Base-by-base conservation (phyloP, 2,329 filamentous ascomycete species). In the Hypoxylon sp. region DNA sequence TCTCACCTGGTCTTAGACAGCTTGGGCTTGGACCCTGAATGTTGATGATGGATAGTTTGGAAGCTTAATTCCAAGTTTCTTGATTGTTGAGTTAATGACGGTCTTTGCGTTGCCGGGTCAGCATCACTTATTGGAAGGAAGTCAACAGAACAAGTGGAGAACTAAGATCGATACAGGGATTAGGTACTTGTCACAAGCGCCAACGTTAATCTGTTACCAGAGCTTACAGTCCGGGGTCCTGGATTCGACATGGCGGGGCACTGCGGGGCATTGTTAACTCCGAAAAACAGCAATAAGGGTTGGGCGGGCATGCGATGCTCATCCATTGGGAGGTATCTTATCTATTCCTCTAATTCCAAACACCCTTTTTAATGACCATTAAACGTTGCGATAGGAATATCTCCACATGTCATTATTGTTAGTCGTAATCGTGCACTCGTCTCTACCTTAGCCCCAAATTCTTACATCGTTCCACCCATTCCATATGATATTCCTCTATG, bases 101-200 rank as follows among this genome's bases (percentile, higher is more conserved):
- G 31, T 35, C 20, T 37, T 25, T 5, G 17, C 31, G 54, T 53
- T 53, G 54, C 54, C 45, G 20, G 54, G 54, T 53, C 54, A 57
- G 41, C 38, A 40, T 32, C 7, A 17, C 17, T 26, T 55, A 3
- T 16, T n/a, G 7, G 36, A 20, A 19, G 25, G 41, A 7, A 35
- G 34, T 51, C 47, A 56, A 56, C 34, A 56, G 42, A 25, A 27
- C 15, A 35, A n/a, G 30, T 19, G 5, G 20, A 35, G 30, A 17
- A 6, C 12, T 16, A 30, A 12, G 34, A 37, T 20, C 15, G 26
- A 41, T 12, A 25, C 25, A 32, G n/a, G 4, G n/a, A n/a, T n/a
- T n/a, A n/a, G n/a, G n/a, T n/a, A n/a, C n/a, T n/a, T n/a, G n/a
- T n/a, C n/a, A n/a, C n/a, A n/a, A n/a, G n/a, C n/a, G n/a, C n/a